Base-by-base conservation (phyloP, 805 yeast genomes). In the Hanseniaspora lachancei region DNA sequence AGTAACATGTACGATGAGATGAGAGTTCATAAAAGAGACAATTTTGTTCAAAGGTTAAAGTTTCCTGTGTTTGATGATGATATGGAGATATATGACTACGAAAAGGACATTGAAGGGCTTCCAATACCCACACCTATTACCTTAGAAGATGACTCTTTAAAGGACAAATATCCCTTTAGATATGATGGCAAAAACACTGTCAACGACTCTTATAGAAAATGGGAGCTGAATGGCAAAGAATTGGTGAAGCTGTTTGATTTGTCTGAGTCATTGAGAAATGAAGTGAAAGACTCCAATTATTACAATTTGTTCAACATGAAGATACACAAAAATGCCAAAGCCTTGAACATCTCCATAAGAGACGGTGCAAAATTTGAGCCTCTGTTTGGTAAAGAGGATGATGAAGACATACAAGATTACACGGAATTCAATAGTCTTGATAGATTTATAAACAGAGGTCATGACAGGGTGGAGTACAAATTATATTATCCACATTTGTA, bases 291-390 rank as follows among this genome's bases (percentile, higher is more conserved):
- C 65, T 72, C 78, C 18, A 84, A 86, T 63, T 78, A 77, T 62
- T 76, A 70, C 58, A 84, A 85, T 62, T 69, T 89, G 41, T 91
- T 89, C 66, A 89, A 89, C 62, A 80, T 79, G 57, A 75, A 83
- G 55, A 75, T 96, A 0, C 86, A 93, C 60, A 79, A 84, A 66
- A 89, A 96, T 0, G 95, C 97, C 0, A 93, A 93, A 64, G 91
- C 95, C 9, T 74, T 93, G 51, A 88, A 89, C 63, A 76, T 82
- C 47, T 84, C 95, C 1, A 74, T 93, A 36, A 96, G 97, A 0
- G 96, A 96, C 13, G 99, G 98, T 0, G 97, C 99, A 13, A 86
- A 84, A 65, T 93, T 89, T 68, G 97, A 89, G 69, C 95, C 95
- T 0, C 69, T 89, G 16, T 80, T 75, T 69, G 80, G 82, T 58